These are phyloP conservation scores for Metarhizium robertsii DNA, from an alignment of 2,329 filamentous ascomycete species.

Conservation along the genomic window DNA sequence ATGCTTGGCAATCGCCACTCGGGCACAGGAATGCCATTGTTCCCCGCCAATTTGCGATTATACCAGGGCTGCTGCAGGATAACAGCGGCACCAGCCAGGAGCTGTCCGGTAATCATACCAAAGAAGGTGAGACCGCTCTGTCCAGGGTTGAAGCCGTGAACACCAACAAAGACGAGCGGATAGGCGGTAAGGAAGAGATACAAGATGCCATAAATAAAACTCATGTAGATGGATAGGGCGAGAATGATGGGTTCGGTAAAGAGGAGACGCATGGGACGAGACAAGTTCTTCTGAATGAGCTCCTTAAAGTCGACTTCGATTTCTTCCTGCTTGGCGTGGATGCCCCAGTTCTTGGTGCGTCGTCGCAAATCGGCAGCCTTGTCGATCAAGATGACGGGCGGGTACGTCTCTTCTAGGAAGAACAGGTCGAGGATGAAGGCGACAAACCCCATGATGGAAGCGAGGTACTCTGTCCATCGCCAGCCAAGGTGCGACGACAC, in stretches of 20 bases:
- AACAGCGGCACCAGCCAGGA: constrained; percentile 58
- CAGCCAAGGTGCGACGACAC: constrained; percentile 53
- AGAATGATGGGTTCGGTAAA: constrained; percentile 62
- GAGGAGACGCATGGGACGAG: constrained; percentile 55
- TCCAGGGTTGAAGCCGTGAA: constrained; percentile 63
- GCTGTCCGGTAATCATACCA: constrained; percentile 67
- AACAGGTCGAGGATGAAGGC: constrained; percentile 51
- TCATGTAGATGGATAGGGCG: constrained; percentile 60
- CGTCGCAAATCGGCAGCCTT: constrained; percentile 55
- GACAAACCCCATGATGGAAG: constrained; percentile 52
- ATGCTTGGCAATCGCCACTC: constrained; percentile 59
- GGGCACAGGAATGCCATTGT: constrained; percentile 54
- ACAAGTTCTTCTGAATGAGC: constrained; percentile 56
- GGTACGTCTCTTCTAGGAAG: constrained; percentile 61
- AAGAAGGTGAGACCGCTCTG: constrained; percentile 73
- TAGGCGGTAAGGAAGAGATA: constrained; percentile 85
- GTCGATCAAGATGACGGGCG: constrained; percentile 52
- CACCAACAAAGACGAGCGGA: constrained; percentile 64
- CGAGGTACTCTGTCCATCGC: constrained; percentile 64
- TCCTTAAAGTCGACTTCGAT: constrained; percentile 58
- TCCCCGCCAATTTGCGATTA: constrained; percentile 56
- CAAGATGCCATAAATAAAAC: constrained; percentile 68
- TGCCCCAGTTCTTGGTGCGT: constrained; percentile 59
- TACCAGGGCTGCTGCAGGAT: constrained; percentile 57
- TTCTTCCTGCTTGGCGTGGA: constrained; percentile 64